phyloP scores from a whole-genome alignment of 768 basidiomycete species.

The Mycena olivaceomarginata region DNA sequence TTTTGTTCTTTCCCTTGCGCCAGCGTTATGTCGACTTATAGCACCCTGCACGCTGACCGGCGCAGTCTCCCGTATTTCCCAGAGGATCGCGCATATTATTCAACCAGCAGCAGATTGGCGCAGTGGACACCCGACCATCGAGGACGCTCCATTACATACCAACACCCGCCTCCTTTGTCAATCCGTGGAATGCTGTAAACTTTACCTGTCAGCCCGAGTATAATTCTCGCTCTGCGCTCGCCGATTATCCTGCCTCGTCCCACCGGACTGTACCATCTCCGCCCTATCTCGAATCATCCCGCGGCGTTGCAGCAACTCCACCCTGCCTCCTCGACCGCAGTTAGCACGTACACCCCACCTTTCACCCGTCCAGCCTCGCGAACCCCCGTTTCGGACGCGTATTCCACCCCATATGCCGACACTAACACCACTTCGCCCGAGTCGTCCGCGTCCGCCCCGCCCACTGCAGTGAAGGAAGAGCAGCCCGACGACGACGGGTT shows the following conservation, averaged over 20 bases:
- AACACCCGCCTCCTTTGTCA: slow-evolving; percentile 38
- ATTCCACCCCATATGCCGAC: slow-evolving; percentile 30
- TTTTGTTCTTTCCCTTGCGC: background rate
- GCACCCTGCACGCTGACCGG: slow-evolving; percentile 24
- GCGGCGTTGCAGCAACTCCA: background rate
- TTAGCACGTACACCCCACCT: slow-evolving; percentile 30
- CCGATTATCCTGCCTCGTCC: slow-evolving; percentile 21
- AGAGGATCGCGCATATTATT: slow-evolving; percentile 35
- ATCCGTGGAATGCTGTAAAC: slow-evolving; percentile 36
- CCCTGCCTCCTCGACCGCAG: slow-evolving; percentile 35
- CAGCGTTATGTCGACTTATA: slow-evolving; percentile 25
- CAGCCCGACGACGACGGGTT: slow-evolving; percentile 60
- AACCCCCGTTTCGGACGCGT: slow-evolving; percentile 25
- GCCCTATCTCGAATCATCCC: slow-evolving; percentile 25
- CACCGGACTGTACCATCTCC: slow-evolving; percentile 5
- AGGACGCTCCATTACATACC: slow-evolving; percentile 40
- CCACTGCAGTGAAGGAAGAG: slow-evolving; percentile 52
- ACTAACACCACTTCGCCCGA: slow-evolving; percentile 13
- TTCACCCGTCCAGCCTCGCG: slow-evolving; percentile 32
- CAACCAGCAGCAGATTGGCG: slow-evolving; percentile 31
- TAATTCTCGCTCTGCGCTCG: slow-evolving; percentile 39
- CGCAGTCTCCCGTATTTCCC: slow-evolving; percentile 28
- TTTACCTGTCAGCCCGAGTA: slow-evolving; percentile 39
- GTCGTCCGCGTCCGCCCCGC: slow-evolving; percentile 28
- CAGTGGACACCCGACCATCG: slow-evolving; percentile 26